Base-by-base conservation (phyloP, 257 asterid genomes). In the Solanum raphanifolium region DNA sequence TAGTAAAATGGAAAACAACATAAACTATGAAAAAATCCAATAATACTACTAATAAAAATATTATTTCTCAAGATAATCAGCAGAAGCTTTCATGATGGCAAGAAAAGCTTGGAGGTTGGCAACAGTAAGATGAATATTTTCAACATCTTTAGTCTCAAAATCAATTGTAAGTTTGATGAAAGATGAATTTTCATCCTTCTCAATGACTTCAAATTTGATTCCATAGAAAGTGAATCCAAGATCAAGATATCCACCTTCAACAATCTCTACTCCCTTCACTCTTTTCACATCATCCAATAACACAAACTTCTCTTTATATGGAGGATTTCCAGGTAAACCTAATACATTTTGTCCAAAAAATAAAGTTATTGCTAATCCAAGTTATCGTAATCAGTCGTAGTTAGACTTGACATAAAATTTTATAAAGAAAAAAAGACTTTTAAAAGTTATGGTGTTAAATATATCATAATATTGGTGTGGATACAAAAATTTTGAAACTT, bases 191-290 rank as follows among this genome's bases (percentile, higher is more conserved):
- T 79, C 27, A 79, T 79, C 27, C 3, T 16, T 43, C 36, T 79
- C 85, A 29, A 79, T 13, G 11, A 43, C 21, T 79, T 79, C 85
- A 27, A 27, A 27, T 9, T 7, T 43, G 32, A 79, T 0, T 23
- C 25, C 1, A 46, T 15, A 79, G 1, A 43, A 79, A 13, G 2
- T 79, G 38, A 79, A 79, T 27, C 85, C 66, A 25, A 79, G 25
- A 79, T 79, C 85, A 79, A 79, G 85, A 16, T 3, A 79, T 43
- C 66, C 85, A 43, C 85, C 85, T 79, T 79, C 85, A 79, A 79
- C 66, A 79, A 15, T 5, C 66, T 79, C 66, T 9, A 27, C 38
- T 79, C 9, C 39, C 66, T 79, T 79, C 16, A 27, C 66, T 79
- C 39, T 3, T 79, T 27, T 79, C 1, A 1, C 39, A 79, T 79